phyloP scores from a whole-genome alignment of 2,329 filamentous ascomycete species.

The Aspergillus versicolor region DNA sequence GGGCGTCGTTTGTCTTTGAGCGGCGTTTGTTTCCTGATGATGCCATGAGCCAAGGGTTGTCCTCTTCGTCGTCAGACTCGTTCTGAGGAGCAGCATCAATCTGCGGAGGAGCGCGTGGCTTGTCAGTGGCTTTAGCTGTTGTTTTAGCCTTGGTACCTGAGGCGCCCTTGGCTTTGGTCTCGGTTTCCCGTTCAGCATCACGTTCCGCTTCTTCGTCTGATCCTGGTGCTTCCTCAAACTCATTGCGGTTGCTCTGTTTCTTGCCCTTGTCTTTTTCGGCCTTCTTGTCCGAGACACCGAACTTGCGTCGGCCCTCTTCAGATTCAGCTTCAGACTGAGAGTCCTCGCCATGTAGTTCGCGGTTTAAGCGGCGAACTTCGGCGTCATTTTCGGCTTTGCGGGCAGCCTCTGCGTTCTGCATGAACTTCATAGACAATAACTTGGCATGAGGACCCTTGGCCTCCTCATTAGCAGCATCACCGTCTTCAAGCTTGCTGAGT shows the following conservation, averaged over 20 bases:
- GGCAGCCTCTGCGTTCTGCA: conserved; percentile 81
- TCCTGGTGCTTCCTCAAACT: conserved; percentile 61
- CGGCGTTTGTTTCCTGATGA: conserved; percentile 36
- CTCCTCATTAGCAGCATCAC: conserved; percentile 40
- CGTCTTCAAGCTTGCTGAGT: conserved; percentile 50
- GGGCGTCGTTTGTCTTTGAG: conserved; percentile 23
- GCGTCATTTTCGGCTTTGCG: conserved; percentile 79
- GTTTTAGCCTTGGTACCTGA: conserved; percentile 16
- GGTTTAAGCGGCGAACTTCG: conserved; percentile 66
- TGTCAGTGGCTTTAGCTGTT: conserved; percentile 17
- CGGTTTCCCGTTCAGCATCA: conserved; percentile 26
- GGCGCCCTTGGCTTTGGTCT: conserved; percentile 35
- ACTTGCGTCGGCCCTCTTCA: conserved; percentile 63
- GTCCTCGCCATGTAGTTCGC: conserved; percentile 65
- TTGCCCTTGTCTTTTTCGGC: conserved; percentile 28
- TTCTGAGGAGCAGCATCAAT: conserved; percentile 17
- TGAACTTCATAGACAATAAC: conserved; percentile 86
- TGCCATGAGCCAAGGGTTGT: conserved; percentile 40
- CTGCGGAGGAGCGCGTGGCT: conserved; percentile 17
- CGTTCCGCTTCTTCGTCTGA: conserved; percentile 48
- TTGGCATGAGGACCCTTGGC: conserved; percentile 57
- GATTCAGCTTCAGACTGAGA: conserved; percentile 53
- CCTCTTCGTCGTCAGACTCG: conserved; percentile 26
- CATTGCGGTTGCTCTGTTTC: conserved; percentile 43
- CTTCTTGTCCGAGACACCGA: conserved; percentile 34